Evolutionary conservation across 2,329 filamentous ascomycete species (phyloP).

Genomic region (Basipetospora chlamydospora): DNA sequence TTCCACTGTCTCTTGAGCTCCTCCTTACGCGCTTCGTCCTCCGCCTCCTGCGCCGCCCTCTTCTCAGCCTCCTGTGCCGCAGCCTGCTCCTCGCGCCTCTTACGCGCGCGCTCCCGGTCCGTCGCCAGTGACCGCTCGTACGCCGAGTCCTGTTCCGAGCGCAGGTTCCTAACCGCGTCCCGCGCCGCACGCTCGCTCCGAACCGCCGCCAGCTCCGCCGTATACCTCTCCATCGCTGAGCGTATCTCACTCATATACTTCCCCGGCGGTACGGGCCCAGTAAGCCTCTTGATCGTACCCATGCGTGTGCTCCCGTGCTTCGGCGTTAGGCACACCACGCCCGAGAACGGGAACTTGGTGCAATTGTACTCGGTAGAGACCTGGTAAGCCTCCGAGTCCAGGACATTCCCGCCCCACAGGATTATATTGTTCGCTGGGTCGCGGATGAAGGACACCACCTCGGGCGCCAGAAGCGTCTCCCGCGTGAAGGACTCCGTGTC

Average conservation of each 20-base stretch:
- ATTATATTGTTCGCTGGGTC: slow-evolving; percentile 66
- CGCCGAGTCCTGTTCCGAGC: slow-evolving; percentile 81
- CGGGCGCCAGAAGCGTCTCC: slow-evolving; percentile 64
- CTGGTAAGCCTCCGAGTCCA: slow-evolving; percentile 89
- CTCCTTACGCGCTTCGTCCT: slow-evolving; percentile 38
- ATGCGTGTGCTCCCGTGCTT: slow-evolving; percentile 74
- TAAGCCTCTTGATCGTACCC: slow-evolving; percentile 71
- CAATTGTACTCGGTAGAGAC: slow-evolving; percentile 76
- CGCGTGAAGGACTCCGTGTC: slow-evolving; percentile 71
- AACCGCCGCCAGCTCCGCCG: slow-evolving; percentile 58
- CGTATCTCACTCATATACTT: slow-evolving; percentile 67
- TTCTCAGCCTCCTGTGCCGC: slow-evolving; percentile 54
- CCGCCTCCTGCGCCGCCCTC: slow-evolving; percentile 42
- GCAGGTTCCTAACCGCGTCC: slow-evolving; percentile 62
- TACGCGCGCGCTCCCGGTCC: slow-evolving; percentile 71
- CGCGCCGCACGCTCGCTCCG: slow-evolving; percentile 68
- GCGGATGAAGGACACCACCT: slow-evolving; percentile 60
- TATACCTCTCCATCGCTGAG: slow-evolving; percentile 58
- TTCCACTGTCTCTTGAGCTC: slow-evolving; percentile 53
- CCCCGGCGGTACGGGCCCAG: slow-evolving; percentile 53
- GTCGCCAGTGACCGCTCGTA: slow-evolving; percentile 84
- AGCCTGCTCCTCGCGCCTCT: slow-evolving; percentile 57
- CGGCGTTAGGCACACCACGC: slow-evolving; percentile 74
- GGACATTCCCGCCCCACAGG: slow-evolving; percentile 84
- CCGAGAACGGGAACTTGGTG: slow-evolving; percentile 85